Evolutionary conservation across 2,329 filamentous ascomycete species (phyloP), one percentile per base, ranked within the genome.

Genomic region (Diplodia seriata): DNA sequence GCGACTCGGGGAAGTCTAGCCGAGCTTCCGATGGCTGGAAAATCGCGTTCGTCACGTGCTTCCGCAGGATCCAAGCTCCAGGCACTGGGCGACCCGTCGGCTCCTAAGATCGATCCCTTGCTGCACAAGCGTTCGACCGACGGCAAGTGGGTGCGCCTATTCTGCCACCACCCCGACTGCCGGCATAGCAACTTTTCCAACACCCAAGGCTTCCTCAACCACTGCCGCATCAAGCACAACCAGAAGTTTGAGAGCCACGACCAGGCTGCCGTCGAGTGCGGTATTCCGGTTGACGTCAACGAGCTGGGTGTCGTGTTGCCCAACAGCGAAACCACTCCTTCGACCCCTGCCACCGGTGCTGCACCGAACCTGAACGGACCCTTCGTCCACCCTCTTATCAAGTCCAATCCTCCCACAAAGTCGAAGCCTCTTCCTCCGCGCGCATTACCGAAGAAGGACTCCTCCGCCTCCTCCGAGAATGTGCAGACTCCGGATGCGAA

Each of bases 141-240:
- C 79, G 92, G 92, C 67, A 86, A 92, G 75, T 89, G 90, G 71
- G 94, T 98, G 71, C 96, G 97, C 80, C 86, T 98, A 59, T 90
- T 97, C 70, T 99, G 95, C 82, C 66, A 68, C 51, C 66, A 68
- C 12, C 82, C 81, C 51, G 91, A 95, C 78, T 98, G 95, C 79
- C 86, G 93, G 61, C 87, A 94, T 71, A 92, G 93, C 77, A 92
- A 97, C 78, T 98, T 98, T 76, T 94, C 91, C 67, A 98, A 94
- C 81, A 96, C 94, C 0, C 95, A 98, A 79, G 95, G 95, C n/a
- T 98, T 98, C 81, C 95, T 99, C 82, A 99, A 99, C 76, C 95
- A 99, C 77, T 98, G 94, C 77, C 93, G 95, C 68, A 98, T 99
- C 74, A 93, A 94, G 31, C 95, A 99, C 81, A 91, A 91, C 76